Evolutionary conservation across 2,329 filamentous ascomycete species (phyloP).

Genomic region (Fusarium sp.): DNA sequence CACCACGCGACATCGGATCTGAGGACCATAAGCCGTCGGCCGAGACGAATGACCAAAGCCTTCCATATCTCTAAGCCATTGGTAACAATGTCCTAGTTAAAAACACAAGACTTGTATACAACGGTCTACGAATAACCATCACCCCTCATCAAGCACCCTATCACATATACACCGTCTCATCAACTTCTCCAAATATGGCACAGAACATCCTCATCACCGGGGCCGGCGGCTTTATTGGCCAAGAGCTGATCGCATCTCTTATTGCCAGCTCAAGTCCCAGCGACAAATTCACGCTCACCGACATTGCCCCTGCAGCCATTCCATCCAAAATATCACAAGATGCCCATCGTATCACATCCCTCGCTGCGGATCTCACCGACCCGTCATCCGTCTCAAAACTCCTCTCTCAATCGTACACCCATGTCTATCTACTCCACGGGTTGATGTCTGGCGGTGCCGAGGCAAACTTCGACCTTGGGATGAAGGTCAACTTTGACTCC

Average conservation of each 20-base stretch:
- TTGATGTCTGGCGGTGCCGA: conserved; percentile 73
- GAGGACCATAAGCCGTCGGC: not conserved
- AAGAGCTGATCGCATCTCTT: conserved; percentile 67
- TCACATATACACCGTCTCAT: not conserved
- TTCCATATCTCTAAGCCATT: not conserved
- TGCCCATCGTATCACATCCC: conserved; percentile 37
- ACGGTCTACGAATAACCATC: not conserved
- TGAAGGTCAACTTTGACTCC: conserved; percentile 68
- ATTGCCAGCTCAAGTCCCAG: conserved; percentile 49
- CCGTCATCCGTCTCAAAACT: conserved; percentile 39
- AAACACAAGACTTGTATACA: not conserved
- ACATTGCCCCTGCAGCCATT: conserved; percentile 63
- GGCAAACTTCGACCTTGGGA: conserved; percentile 65
- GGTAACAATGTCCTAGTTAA: not conserved
- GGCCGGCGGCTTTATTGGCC: conserved; percentile 71
- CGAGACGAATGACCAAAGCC: not conserved
- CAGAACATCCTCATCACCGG: conserved; percentile 68
- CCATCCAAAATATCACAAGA: conserved; percentile 50
- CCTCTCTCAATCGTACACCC: conserved; percentile 50
- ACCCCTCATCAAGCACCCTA: not conserved
- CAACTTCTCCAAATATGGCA: not conserved
- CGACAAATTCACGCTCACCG: conserved; percentile 63
- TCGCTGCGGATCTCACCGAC: conserved; percentile 52
- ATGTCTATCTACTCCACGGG: conserved; percentile 70
- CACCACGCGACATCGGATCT: not conserved